Evolutionary conservation across 495 filamentous ascomycete genomes (phyloP).

Genomic region (Pyrenula massariospora): DNA sequence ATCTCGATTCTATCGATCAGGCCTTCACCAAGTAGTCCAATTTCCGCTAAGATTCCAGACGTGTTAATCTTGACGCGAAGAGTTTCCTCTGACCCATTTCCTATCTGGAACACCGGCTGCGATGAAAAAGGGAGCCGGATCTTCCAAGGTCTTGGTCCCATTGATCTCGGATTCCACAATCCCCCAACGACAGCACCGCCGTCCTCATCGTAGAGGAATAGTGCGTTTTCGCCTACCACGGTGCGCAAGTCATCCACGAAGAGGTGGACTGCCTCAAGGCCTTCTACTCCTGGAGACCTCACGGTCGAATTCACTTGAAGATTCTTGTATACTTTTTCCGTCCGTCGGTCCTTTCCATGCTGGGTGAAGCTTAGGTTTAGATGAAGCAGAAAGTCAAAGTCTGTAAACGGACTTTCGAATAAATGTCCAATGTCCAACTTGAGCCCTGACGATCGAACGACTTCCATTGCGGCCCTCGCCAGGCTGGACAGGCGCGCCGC

Average conservation of each 20-base stretch:
- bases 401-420: constrained; percentile 54
- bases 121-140: constrained; percentile 60
- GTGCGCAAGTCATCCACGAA: constrained; percentile 50
- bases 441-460: constrained; percentile 43
- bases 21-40: constrained; percentile 37
- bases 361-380: constrained; percentile 39
- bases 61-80: constrained; percentile 47
- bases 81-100: constrained; percentile 9
- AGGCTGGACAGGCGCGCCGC: constrained; percentile 73
- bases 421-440: constrained; percentile 47
- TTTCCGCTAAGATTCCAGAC: constrained; percentile 66
- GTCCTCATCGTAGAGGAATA: constrained; percentile 61
- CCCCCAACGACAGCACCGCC: constrained; percentile 53
- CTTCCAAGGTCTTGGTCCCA: constrained; percentile 43
- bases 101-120: constrained; percentile 24
- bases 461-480: constrained; percentile 56
- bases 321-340: constrained; percentile 57
- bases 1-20: constrained; percentile 31
- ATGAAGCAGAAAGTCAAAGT: constrained; percentile 79
- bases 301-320: constrained; percentile 15
- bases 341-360: constrained; percentile 9
- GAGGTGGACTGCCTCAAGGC: constrained; percentile 30
- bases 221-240: constrained; percentile 47
- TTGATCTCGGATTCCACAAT: constrained; percentile 66
- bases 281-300: constrained; percentile 17